phyloP scores from a whole-genome alignment of 2,329 filamentous ascomycete genomes.

The Pezicula rhizophila region DNA sequence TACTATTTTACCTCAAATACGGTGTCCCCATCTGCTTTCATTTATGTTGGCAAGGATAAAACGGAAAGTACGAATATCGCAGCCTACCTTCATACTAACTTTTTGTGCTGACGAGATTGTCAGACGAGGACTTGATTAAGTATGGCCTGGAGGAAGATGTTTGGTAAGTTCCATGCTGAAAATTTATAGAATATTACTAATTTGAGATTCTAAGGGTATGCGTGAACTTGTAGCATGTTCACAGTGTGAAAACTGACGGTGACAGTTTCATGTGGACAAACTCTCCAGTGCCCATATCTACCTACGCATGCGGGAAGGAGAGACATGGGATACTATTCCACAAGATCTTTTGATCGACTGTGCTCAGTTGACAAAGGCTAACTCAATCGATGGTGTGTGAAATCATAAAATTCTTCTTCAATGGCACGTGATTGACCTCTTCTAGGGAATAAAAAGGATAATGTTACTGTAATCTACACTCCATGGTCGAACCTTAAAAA shows the following conservation, averaged over 20 bases:
- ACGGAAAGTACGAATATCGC: constrained; percentile 68
- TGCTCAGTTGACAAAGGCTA: constrained; percentile 96
- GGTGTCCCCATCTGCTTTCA: constrained; percentile 74
- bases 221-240: neutral
- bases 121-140: constrained; percentile 95
- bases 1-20: constrained; percentile 90
- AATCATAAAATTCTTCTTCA: neutral
- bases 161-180: constrained; percentile 57
- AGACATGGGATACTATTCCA: constrained; percentile 79
- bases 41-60: constrained; percentile 99
- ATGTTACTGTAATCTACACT: constrained; percentile 93
- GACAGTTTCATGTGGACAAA: constrained; percentile 93
- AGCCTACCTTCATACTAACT: constrained; percentile 1
- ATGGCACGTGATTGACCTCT: constrained; percentile 10
- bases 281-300: constrained; percentile 96
- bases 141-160: constrained; percentile 93
- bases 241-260: constrained; percentile 5
- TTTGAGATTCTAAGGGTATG: neutral
- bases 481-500: constrained; percentile 96
- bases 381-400: constrained; percentile 81
- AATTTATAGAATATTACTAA: constrained; percentile 1
- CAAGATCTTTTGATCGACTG: constrained; percentile 73
- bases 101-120: constrained; percentile 6
- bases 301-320: constrained; percentile 71
- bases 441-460: constrained; percentile 95